Conservation (phyloP, 768 basidiomycete species). For the Boletus insuetus region DNA sequence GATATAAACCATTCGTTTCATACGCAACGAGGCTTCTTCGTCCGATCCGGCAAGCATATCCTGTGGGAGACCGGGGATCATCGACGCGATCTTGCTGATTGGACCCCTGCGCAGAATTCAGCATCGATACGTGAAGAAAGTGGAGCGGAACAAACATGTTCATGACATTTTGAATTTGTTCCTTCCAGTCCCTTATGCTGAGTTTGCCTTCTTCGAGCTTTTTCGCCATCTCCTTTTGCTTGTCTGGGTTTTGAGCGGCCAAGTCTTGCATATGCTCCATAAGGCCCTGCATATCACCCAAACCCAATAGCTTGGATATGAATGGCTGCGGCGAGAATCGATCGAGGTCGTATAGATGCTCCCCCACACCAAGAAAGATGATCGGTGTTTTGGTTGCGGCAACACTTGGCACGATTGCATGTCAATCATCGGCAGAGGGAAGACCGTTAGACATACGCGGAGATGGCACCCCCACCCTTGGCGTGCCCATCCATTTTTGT, state of each 20-base stretch:
- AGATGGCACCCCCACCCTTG: constrained; percentile 98
- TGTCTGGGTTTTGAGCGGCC: constrained; percentile 89
- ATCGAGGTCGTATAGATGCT: constrained; percentile 97
- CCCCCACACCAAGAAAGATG: constrained; percentile 97
- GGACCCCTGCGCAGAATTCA: constrained; percentile 70
- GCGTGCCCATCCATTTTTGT: constrained; percentile 99
- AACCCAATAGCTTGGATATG: constrained; percentile 91
- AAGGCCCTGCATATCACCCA: constrained; percentile 95
- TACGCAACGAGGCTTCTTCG: constrained; percentile 83
- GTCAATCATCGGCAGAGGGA: constrained; percentile 4
- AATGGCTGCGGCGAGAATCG: constrained; percentile 95
- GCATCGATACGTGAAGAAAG: background rate
- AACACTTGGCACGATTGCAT: constrained; percentile 55
- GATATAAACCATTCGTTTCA: constrained; percentile 99
- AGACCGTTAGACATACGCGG: constrained; percentile 65
- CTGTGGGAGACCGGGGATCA: constrained; percentile 96
- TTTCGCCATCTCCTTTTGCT: constrained; percentile 97
- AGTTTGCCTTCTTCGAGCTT: constrained; percentile 97
- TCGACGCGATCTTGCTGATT: constrained; percentile 95
- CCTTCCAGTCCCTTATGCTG: constrained; percentile 95
- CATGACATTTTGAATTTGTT: constrained; percentile 97
- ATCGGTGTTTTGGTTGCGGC: constrained; percentile 99
- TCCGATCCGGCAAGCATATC: constrained; percentile 90
- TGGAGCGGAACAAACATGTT: constrained; percentile 68
- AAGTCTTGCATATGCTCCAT: constrained; percentile 99